Base-by-base conservation (phyloP, 2,329 filamentous ascomycete genomes). In the Ophiostoma sp. region DNA sequence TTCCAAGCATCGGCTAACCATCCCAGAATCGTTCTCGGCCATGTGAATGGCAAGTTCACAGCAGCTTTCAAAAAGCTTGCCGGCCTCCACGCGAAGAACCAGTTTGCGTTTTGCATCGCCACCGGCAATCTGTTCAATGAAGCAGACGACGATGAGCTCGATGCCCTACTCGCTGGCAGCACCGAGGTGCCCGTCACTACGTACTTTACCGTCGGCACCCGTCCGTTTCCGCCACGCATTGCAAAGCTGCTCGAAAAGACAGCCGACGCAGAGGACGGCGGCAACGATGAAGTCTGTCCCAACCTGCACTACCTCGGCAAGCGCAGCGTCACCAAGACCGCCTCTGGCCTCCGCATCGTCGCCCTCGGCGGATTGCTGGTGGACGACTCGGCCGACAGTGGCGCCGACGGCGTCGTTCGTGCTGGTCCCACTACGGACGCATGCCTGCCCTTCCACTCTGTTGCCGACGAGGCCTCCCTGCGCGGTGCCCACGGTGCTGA, bases 231-330 rank as follows among this genome's bases (percentile, higher is more conserved):
- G 0, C 78, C 82, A 3, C 79, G 81, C 42, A 85, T 97, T 36
- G 81, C 90, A 27, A 85, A 90, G 74, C 93, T 88, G 76, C 84
- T 98, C 66, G 85, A 92, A 27, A 27, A 27, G 27, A 27, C 27
- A 27, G 27, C 27, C 75, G 84, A 9, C 16, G 6, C 60, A 8
- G 69, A 67, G n/a, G 69, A 67, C 40, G 69, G n/a, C 40, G 69
- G n/a, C 49, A 18, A 40, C 60, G 38, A 41, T 52, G 86, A 89
- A 73, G 84, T 99, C 18, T 97, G 93, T 76, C 84, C 89, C n/a
- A 98, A 99, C 76, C 85, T 99, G 11, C 91, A 92, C 78, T 96
- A 90, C 74, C 85, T 99, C 0, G 93, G 91, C 69, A 96, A 95
- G 78, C 89, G 92, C 74, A 92, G 91, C 70, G 88, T 89, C 14